Evolutionary conservation across 139 green algal genomes (phyloP).

Genomic region (Nannochloris sp.): DNA sequence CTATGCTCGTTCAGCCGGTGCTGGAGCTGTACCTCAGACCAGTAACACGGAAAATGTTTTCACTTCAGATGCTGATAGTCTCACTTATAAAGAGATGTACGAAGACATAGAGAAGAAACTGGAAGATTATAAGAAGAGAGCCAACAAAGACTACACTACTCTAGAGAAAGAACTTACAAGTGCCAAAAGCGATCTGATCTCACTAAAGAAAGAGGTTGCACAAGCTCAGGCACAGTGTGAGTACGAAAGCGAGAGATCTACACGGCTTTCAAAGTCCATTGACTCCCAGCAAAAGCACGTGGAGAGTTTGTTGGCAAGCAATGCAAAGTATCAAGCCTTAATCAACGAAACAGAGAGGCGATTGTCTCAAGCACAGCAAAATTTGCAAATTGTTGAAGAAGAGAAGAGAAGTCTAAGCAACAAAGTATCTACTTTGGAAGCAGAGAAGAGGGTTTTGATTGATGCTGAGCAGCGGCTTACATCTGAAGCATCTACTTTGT

Average conservation of each 20-base stretch:
- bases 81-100: slow-evolving; percentile 14
- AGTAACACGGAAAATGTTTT: neutral
- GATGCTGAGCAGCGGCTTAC: slow-evolving; percentile 23
- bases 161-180: slow-evolving; percentile 19
- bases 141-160: slow-evolving; percentile 9
- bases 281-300: slow-evolving; percentile 15
- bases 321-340: slow-evolving; percentile 30
- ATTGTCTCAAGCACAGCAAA: slow-evolving; percentile 18
- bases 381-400: slow-evolving; percentile 24
- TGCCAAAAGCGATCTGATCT: slow-evolving; percentile 13
- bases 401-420: slow-evolving; percentile 10
- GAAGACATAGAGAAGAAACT: slow-evolving; percentile 19
- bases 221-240: slow-evolving; percentile 21
- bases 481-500: slow-evolving; percentile 12
- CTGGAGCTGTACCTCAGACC: neutral
- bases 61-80: neutral
- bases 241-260: slow-evolving; percentile 31
- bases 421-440: slow-evolving; percentile 21
- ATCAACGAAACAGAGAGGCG: slow-evolving; percentile 31
- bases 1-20: slow-evolving; percentile 4
- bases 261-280: slow-evolving; percentile 16
- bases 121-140: slow-evolving; percentile 20
- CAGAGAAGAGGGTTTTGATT: slow-evolving; percentile 33
- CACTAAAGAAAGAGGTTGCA: slow-evolving; percentile 19
- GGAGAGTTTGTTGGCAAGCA: slow-evolving; percentile 24